Evolutionary conservation across 106 monocot genomes (phyloP), one percentile per base, ranked within the genome.

Genomic region (Ottelia alismoides): DNA sequence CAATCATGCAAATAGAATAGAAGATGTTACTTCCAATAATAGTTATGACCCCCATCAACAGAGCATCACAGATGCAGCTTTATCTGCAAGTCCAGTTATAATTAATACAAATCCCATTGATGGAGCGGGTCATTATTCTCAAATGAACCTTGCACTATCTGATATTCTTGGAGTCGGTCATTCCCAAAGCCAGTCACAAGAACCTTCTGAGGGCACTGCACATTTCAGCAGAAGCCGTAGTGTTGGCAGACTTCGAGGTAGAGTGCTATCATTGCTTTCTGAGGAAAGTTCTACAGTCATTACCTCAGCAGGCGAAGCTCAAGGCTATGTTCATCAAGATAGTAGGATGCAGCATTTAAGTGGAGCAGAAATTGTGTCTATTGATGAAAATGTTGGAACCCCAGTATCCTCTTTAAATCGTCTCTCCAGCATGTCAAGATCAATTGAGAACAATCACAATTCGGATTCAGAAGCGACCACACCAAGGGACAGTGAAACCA

Each of bases 181-280:
- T 1, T 46, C 57, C 29, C 59, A 58, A 27, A 71, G 88, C 56
- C 56, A 74, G 28, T 22, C 51, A 1, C 78, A 70, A 48, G 83
- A 83, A 45, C 64, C 75, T 30, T 47, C 78, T 24, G 84, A 88
- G 65, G 76, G 81, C 10, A 89, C 85, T 27, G 69, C 85, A 23
- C 63, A 76, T 46, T 98, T 98, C 60, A 85, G 88, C 67, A 64
- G 96, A 61, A 82, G 85, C 22, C 74, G 73, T 20, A 89, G 89
- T 48, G 96, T 96, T 47, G 96, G 96, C 27, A 56, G 96, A 53
- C 85, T 96, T 55, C 80, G 96, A 1, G 89, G 89, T 57, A 70
- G 96, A 63, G 96, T 96, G 79, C 81, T 96, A 55, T 66, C 81
- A 25, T 62, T 79, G 57, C 65, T 78, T 30, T 60, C 70, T 46